These are phyloP conservation scores for Spergularia marina DNA, from an alignment of 148 eudicot species.

Conservation along the genomic window DNA sequence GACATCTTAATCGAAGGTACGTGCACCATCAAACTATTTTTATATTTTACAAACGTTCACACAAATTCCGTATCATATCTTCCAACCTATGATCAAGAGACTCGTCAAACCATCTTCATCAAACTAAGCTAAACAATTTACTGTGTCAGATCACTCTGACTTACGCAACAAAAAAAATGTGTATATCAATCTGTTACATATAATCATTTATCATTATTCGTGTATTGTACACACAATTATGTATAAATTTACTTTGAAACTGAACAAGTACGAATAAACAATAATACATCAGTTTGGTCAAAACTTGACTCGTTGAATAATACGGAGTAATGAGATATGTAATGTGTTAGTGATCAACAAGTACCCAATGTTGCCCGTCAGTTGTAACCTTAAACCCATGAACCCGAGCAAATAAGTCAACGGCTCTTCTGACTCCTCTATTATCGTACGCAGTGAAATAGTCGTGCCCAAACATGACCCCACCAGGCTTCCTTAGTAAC, in stretches of 20 bases:
- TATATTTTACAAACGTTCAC: too few species aligned
- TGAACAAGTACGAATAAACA: too few species aligned
- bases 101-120: too few species aligned
- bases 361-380: constrained; percentile 73
- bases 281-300: background rate
- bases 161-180: background rate
- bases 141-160: background rate
- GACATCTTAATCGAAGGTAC: too few species aligned
- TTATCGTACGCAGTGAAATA: constrained; percentile 48
- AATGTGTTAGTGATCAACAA: constrained; percentile 13
- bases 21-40: too few species aligned
- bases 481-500: constrained; percentile 53
- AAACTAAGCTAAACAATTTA: background rate
- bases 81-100: too few species aligned
- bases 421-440: constrained; percentile 63
- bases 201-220: too few species aligned
- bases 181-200: too few species aligned
- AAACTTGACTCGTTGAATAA: background rate
- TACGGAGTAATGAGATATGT: too few species aligned
- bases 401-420: constrained; percentile 59
- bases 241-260: too few species aligned
- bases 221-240: too few species aligned
- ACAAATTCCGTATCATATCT: too few species aligned
- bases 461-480: constrained; percentile 72
- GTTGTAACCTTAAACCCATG: constrained; percentile 39